Evolutionary conservation across 2,329 filamentous ascomycete species (phyloP).

Genomic region (Nemania serpens): DNA sequence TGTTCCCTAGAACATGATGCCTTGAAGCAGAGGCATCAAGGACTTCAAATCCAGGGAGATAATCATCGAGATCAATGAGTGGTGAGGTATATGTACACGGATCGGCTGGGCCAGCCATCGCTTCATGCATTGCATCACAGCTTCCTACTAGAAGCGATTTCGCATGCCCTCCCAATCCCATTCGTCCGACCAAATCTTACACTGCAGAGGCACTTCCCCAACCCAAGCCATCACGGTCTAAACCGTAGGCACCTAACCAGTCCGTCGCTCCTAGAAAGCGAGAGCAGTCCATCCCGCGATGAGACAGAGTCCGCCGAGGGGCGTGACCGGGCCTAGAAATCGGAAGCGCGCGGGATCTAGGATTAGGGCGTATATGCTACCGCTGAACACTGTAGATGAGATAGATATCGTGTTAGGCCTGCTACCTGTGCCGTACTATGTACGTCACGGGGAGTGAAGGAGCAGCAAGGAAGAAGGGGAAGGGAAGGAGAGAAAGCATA

Average conservation of each 20-base stretch:
- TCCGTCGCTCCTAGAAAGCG: constrained; percentile 32
- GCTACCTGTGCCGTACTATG: not conserved
- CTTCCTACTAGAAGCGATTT: not conserved
- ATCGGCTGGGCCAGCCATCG: not conserved
- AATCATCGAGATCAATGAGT: not conserved
- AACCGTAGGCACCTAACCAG: too few species aligned
- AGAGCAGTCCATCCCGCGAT: constrained; percentile 66
- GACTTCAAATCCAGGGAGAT: not conserved
- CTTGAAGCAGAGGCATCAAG: not conserved
- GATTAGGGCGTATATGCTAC: constrained; percentile 66
- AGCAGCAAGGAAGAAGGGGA: not conserved
- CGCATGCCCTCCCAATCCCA: too few species aligned
- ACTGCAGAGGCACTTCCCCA: not conserved
- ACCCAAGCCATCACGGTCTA: not conserved
- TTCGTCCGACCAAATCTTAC: not conserved
- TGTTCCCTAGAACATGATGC: not conserved
- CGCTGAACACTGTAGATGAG: constrained; percentile 58
- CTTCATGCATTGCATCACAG: not conserved
- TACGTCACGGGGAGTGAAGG: not conserved
- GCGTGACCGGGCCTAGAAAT: constrained; percentile 66
- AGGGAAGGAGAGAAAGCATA: not conserved
- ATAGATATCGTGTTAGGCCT: not conserved
- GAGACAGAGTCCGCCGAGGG: constrained; percentile 65
- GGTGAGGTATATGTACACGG: constrained; percentile 4
- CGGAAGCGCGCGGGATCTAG: constrained; percentile 66